These are phyloP conservation scores for Apostasia ramifera DNA, from an alignment of 106 monocot species.

Conservation along the genomic window DNA sequence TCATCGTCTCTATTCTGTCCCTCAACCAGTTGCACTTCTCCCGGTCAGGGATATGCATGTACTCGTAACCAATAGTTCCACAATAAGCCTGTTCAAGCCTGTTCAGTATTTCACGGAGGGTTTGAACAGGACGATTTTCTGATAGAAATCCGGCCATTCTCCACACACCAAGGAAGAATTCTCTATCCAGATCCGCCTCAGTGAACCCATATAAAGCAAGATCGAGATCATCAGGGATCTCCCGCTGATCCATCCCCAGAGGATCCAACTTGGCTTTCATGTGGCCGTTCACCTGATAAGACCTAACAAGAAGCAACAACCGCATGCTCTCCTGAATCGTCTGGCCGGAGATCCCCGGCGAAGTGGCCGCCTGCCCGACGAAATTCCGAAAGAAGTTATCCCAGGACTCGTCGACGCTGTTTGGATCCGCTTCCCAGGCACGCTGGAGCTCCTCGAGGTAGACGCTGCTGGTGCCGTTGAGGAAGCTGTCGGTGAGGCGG, in stretches of 20 bases:
- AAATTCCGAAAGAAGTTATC: slow-evolving; percentile 94
- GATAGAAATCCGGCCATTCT: slow-evolving; percentile 84
- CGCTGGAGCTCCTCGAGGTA: slow-evolving; percentile 93
- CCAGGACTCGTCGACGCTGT: slow-evolving; percentile 90
- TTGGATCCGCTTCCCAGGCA: slow-evolving; percentile 87
- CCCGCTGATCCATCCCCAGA: slow-evolving; percentile 51
- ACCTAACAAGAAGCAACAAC: slow-evolving; percentile 70
- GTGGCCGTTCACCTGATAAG: slow-evolving; percentile 90
- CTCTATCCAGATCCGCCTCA: slow-evolving; percentile 75
- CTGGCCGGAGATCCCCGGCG: slow-evolving; percentile 85
- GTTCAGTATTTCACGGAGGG: slow-evolving; percentile 60
- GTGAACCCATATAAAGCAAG: slow-evolving; percentile 65
- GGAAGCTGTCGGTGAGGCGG: slow-evolving; percentile 73
- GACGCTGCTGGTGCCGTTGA: slow-evolving; percentile 87
- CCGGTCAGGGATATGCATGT: slow-evolving; percentile 88
- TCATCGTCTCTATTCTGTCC: slow-evolving; percentile 76
- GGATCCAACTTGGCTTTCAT: slow-evolving; percentile 88
- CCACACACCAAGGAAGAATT: slow-evolving; percentile 98
- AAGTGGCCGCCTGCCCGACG: slow-evolving; percentile 67
- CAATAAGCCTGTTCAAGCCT: slow-evolving; percentile 86
- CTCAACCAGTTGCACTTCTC: slow-evolving; percentile 97
- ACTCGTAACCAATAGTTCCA: slow-evolving; percentile 86
- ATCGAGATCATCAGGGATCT: slow-evolving; percentile 54
- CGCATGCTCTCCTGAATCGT: slow-evolving; percentile 96
- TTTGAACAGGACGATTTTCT: slow-evolving; percentile 81